A percentile compares a stretch with the other conserved stretches of the same genome.
These are phyloP conservation scores for Starmerella etchellsii DNA, from an alignment of 805 yeast species.

Conservation along the genomic window DNA sequence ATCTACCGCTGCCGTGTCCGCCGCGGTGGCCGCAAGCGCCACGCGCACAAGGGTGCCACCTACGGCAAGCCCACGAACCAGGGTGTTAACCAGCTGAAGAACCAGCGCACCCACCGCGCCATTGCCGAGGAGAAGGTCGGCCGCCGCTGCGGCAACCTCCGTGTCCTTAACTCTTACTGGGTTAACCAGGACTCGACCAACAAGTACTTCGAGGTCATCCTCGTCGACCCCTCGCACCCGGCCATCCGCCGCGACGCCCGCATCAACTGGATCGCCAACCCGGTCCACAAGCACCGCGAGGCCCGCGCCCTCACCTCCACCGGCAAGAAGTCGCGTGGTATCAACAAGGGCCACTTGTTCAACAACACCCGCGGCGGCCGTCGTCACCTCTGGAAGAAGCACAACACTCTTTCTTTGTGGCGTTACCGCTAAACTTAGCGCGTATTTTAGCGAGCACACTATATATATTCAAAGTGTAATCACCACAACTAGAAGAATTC, in stretches of 20 bases:
- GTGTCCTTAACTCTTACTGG: conserved; percentile 99
- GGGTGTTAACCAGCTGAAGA: conserved; percentile 98
- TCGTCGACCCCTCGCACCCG: conserved; percentile 94
- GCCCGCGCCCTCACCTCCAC: conserved; percentile 96
- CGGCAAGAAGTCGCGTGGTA: conserved; percentile 99
- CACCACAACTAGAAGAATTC: too few species aligned
- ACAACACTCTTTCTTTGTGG: conserved; percentile 98
- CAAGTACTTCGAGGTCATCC: conserved; percentile 98
- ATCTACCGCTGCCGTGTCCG: conserved; percentile 98
- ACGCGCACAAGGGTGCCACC: conserved; percentile 99
- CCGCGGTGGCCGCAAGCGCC: conserved; percentile 99
- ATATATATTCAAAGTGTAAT: too few species aligned
- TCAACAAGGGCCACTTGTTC: conserved; percentile 99
- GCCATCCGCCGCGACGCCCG: conserved; percentile 98
- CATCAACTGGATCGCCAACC: conserved; percentile 99
- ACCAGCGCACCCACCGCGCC: conserved; percentile 95
- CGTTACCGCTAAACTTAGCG: conserved; percentile 77
- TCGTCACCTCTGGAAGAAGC: conserved; percentile 99
- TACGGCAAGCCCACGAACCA: conserved; percentile 99
- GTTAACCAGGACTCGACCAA: conserved; percentile 98
- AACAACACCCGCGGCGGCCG: conserved; percentile 98
- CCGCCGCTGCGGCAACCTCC: conserved; percentile 95
- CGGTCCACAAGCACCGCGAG: conserved; percentile 99
- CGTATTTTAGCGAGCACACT: too few species aligned
- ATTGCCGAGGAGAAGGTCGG: conserved; percentile 99